phyloP scores from a whole-genome alignment of 2,329 filamentous ascomycete genomes.

The Dissoconium aciculare region DNA sequence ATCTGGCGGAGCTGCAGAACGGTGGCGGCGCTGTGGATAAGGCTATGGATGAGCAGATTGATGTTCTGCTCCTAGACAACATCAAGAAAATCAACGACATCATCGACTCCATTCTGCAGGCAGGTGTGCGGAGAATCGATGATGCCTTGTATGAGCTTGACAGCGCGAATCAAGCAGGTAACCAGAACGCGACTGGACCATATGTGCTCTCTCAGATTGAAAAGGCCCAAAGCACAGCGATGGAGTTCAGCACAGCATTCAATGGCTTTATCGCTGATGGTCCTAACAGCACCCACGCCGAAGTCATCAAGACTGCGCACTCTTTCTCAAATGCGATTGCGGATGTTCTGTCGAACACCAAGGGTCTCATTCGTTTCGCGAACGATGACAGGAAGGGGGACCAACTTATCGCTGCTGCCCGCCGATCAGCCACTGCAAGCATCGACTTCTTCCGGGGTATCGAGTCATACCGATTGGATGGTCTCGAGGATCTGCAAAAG shows the following conservation, averaged over 20 bases:
- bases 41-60: conserved; percentile 78
- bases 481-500: conserved; percentile 79
- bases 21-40: conserved; percentile 51
- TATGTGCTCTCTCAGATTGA: conserved; percentile 95
- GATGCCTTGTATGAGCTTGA: conserved; percentile 95
- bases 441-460: conserved; percentile 91
- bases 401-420: conserved; percentile 64
- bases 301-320: conserved; percentile 85
- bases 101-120: conserved; percentile 89
- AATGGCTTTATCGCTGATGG: conserved; percentile 98
- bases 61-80: conserved; percentile 72
- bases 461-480: conserved; percentile 85
- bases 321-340: conserved; percentile 80
- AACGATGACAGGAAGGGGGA: conserved; percentile 93
- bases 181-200: conserved; percentile 89
- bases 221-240: conserved; percentile 84
- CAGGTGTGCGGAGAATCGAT: conserved; percentile 83
- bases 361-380: conserved; percentile 81
- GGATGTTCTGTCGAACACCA: conserved; percentile 90
- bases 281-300: conserved; percentile 73
- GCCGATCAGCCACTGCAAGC: conserved; percentile 70
- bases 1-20: conserved; percentile 71
- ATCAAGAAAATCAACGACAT: conserved; percentile 92
- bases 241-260: conserved; percentile 94
- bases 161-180: conserved; percentile 94